phyloP scores from a whole-genome alignment of 169 alveolate species.

The Eimeria sp. region DNA sequence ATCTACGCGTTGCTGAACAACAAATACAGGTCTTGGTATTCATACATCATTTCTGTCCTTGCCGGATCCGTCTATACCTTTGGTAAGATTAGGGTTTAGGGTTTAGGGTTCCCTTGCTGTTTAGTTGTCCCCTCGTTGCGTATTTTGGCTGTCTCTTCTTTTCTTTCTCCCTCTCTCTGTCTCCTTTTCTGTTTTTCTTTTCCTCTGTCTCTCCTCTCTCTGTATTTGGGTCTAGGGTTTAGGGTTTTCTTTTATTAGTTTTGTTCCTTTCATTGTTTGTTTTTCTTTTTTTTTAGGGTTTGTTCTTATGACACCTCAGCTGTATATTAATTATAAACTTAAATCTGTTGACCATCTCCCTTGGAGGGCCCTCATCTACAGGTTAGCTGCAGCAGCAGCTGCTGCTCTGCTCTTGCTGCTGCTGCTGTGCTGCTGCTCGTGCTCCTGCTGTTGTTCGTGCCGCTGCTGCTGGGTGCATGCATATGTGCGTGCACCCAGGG shows the following conservation, averaged over 20 bases:
- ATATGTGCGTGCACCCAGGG: background rate
- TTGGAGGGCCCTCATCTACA: constrained; percentile 97
- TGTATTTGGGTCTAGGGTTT: background rate
- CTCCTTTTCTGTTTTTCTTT: background rate
- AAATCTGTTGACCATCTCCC: constrained; percentile 99
- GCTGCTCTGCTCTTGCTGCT: background rate
- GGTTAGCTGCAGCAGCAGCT: constrained; percentile 70
- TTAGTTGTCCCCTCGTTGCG: background rate
- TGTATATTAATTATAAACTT: constrained; percentile 98
- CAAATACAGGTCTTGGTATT: constrained; percentile 97
- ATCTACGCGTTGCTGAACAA: constrained; percentile 94
- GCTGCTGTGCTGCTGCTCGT: background rate
- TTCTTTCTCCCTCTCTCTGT: too few relatives aligned
- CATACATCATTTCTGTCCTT: constrained; percentile 91
- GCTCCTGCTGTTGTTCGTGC: background rate
- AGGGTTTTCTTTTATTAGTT: background rate
- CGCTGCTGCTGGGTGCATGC: background rate
- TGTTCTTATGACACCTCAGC: constrained; percentile 92
- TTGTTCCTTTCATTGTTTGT: background rate
- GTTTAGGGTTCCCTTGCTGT: background rate
- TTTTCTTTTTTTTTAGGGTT: constrained; percentile 74
- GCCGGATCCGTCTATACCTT: constrained; percentile 87
- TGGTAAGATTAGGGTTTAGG: constrained; percentile 53
- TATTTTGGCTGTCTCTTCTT: background rate
- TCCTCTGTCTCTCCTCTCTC: background rate